These are phyloP conservation scores for Apiospora sp. DNA, from an alignment of 2,329 filamentous ascomycete species.

Conservation along the genomic window DNA sequence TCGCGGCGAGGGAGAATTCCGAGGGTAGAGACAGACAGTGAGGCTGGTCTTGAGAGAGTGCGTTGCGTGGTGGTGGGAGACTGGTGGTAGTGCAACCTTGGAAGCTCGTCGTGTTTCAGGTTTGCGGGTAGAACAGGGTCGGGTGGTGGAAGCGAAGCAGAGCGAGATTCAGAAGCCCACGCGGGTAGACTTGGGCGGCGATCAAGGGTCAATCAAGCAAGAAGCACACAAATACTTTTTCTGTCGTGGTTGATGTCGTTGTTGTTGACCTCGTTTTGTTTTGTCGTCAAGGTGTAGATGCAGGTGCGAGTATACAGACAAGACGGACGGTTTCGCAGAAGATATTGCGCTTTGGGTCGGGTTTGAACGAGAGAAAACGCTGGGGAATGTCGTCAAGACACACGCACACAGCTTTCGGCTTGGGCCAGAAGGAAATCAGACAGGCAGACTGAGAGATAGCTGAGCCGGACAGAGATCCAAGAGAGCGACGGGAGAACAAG, in stretches of 20 bases:
- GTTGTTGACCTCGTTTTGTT: neutral
- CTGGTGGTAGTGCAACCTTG: slow-evolving; percentile 28
- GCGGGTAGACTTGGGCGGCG: slow-evolving; percentile 30
- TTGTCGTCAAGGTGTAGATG: slow-evolving; percentile 23
- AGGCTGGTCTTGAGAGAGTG: slow-evolving; percentile 2
- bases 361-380: slow-evolving; percentile 26
- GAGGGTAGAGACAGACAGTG: neutral
- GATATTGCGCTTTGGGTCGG: slow-evolving; percentile 26
- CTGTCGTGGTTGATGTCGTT: slow-evolving; percentile 22
- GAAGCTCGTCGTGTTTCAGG: slow-evolving; percentile 51
- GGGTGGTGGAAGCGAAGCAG: slow-evolving; percentile 32
- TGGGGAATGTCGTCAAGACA: slow-evolving; percentile 20
- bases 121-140: slow-evolving; percentile 39
- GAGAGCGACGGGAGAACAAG: slow-evolving; percentile 11
- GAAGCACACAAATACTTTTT: slow-evolving; percentile 32
- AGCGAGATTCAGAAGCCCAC: slow-evolving; percentile 34
- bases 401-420: slow-evolving; percentile 18
- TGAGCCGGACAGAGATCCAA: slow-evolving; percentile 1
- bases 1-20: neutral
- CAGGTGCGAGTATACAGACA: slow-evolving; percentile 15
- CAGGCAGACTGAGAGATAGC: neutral
- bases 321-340: neutral
- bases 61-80: slow-evolving; percentile 33
- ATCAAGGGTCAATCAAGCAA: slow-evolving; percentile 47
- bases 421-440: slow-evolving; percentile 22